A percentile compares a stretch with the other conserved stretches of the same genome.
Evolutionary conservation across 306 rosid genomes (phyloP).

Genomic region (Carpinus fangiana): DNA sequence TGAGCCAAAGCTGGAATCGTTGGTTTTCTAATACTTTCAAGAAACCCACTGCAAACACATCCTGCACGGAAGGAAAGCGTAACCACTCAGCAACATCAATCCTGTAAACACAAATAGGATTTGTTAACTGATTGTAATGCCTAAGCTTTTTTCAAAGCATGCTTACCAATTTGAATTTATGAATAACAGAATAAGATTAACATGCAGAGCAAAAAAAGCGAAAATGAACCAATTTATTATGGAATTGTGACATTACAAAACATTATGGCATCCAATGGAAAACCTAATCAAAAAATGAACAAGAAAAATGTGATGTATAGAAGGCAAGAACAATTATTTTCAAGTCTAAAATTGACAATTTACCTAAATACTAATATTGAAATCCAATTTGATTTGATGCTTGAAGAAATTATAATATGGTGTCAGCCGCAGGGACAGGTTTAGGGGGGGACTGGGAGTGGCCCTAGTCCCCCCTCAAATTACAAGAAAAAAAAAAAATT

Average conservation of each 20-base stretch:
- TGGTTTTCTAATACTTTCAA: constrained; percentile 85
- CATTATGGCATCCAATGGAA: neutral
- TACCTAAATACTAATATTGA: neutral
- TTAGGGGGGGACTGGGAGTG: too few species aligned
- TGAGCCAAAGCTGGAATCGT: constrained; percentile 92
- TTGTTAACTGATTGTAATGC: neutral
- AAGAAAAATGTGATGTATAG: neutral
- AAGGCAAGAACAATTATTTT: too few species aligned
- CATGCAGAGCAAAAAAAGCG: neutral
- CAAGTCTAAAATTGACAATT: too few species aligned
- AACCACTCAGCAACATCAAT: constrained; percentile 94
- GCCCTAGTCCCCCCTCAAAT: too few species aligned
- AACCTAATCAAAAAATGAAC: too few species aligned
- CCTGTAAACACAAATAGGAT: constrained; percentile 42
- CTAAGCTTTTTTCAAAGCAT: neutral
- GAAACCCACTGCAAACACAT: constrained; percentile 84
- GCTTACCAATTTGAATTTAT: neutral
- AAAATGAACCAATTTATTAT: neutral
- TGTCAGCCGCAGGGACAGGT: too few species aligned
- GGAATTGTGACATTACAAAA: neutral
- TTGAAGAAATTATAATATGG: neutral
- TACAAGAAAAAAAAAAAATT: too few species aligned
- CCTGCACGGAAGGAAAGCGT: constrained; percentile 69
- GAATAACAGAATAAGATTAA: neutral
- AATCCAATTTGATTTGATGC: neutral